Evolutionary conservation across 192 early-diverging fungal genomes (phyloP), one percentile per base, ranked within the genome.

Genomic region (Oehlia diaphana): DNA sequence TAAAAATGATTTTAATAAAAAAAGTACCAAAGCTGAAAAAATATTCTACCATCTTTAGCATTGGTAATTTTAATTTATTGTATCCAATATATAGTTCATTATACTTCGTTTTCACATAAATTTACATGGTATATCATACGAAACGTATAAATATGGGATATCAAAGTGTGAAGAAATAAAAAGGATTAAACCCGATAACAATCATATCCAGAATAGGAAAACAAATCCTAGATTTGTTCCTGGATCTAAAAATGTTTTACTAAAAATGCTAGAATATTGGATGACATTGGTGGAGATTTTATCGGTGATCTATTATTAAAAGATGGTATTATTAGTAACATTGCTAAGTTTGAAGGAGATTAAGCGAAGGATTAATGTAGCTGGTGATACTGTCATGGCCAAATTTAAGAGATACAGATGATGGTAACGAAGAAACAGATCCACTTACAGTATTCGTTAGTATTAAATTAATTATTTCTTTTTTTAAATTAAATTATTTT

Each of bases 391-490:
- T 1, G 74, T 90, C 88, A 0, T 94, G 90, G 91, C 94, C 94
- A 5, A 74, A 31, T 6, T 81, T 94, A 63, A 58, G 21, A 0
- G 92, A 79, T 0, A 89, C 81, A 1, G 19, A 31, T 9, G 94
- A 95, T 79, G 85, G 83, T 14, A 95, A 94, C 81, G 94, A 95
- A 79, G 84, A 86, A 74, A 88, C 87, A 21, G 80, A 87, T 19
- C 90, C 91, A 2, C 39, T 86, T 37, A 84, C 89, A n/a, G 90
- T 93, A 35, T 89, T 89, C 71, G 82, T 79, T 64, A 58, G 74
- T 76, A 62, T 63, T 26, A 26, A 26, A 26, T 26, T 26, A 4
- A 33, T 23, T 23, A 26, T 16, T 37, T 33, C 12, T 21, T 42
- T 37, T 19, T 26, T 26, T 26, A 26, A 26, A 26, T 26, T 26